Evolutionary conservation across 2,329 filamentous ascomycete genomes (phyloP).

Genomic region (Madurella mycetomatis): DNA sequence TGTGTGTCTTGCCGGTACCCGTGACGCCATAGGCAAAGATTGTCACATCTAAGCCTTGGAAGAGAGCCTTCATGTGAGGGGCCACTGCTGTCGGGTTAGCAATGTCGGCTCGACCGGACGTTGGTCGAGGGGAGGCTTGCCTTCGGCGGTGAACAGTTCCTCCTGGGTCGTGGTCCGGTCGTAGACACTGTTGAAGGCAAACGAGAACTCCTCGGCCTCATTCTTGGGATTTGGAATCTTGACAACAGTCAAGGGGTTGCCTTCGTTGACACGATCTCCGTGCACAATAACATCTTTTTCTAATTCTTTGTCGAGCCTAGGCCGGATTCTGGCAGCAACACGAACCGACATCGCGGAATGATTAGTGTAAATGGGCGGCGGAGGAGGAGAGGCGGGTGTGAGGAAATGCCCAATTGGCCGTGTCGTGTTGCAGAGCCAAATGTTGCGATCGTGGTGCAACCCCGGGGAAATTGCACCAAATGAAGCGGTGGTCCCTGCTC

Average conservation of each 20-base stretch:
- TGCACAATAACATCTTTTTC: constrained; percentile 83
- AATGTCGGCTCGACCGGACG: background rate
- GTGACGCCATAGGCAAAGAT: constrained; percentile 93
- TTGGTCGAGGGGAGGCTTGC: constrained; percentile 40
- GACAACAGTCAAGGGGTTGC: constrained; percentile 63
- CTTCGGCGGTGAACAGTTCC: constrained; percentile 82
- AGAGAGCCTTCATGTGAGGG: constrained; percentile 85
- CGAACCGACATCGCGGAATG: constrained; percentile 58
- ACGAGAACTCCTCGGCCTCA: constrained; percentile 83
- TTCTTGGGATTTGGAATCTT: constrained; percentile 95
- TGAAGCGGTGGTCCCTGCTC: constrained; percentile 5
- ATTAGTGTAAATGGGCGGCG: constrained; percentile 3
- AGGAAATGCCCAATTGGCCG: constrained; percentile 9
- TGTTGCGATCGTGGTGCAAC: constrained; percentile 7
- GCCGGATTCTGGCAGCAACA: constrained; percentile 86
- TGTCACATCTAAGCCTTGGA: constrained; percentile 82
- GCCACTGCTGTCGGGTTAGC: constrained; percentile 55
- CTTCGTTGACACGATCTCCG: constrained; percentile 58
- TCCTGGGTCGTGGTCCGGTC: constrained; percentile 76
- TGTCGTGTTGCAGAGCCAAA: constrained; percentile 7
- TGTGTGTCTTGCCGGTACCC: constrained; percentile 91
- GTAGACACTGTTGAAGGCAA: constrained; percentile 92
- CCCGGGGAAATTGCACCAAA: background rate
- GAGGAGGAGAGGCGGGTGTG: constrained; percentile 5
- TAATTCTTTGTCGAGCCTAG: constrained; percentile 77